phyloP scores from a whole-genome alignment of 306 rosid species.

The Cajanus cajan region DNA sequence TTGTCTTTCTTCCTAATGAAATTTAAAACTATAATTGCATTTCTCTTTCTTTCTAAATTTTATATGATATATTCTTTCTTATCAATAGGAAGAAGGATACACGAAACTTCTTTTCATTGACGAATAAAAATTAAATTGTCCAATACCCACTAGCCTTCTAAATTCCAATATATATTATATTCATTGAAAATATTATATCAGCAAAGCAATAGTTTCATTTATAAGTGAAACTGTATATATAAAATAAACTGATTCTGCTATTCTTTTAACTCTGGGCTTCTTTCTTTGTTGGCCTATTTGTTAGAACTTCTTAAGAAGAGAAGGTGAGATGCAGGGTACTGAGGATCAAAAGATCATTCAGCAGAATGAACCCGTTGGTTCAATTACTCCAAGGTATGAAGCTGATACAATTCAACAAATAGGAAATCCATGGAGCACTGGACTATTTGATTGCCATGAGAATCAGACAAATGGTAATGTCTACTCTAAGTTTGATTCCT shows the following conservation, averaged over 20 bases:
- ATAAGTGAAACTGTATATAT: neutral
- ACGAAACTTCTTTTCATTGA: conserved; percentile 31
- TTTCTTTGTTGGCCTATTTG: neutral
- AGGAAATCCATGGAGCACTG: conserved; percentile 63
- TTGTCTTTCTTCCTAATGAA: no score
- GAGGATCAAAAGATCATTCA: conserved; percentile 27
- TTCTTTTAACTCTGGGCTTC: neutral
- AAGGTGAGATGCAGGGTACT: conserved; percentile 10
- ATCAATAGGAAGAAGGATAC: neutral
- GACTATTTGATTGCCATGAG: conserved; percentile 65
- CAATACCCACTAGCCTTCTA: neutral
- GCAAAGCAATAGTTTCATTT: neutral
- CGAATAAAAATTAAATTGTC: conserved; percentile 9
- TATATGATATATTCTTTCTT: neutral
- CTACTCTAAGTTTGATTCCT: neutral
- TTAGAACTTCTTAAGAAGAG: neutral
- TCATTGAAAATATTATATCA: neutral
- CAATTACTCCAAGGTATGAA: conserved; percentile 32
- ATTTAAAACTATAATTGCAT: neutral
- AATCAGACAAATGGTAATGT: conserved; percentile 60
- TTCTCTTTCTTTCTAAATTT: neutral
- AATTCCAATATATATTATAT: neutral
- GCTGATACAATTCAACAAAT: conserved; percentile 26
- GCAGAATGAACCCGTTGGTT: conserved; percentile 25
- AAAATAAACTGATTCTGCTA: neutral